Base-by-base conservation (phyloP, 441 rosid genomes). In the Syzygium syzygioides region DNA sequence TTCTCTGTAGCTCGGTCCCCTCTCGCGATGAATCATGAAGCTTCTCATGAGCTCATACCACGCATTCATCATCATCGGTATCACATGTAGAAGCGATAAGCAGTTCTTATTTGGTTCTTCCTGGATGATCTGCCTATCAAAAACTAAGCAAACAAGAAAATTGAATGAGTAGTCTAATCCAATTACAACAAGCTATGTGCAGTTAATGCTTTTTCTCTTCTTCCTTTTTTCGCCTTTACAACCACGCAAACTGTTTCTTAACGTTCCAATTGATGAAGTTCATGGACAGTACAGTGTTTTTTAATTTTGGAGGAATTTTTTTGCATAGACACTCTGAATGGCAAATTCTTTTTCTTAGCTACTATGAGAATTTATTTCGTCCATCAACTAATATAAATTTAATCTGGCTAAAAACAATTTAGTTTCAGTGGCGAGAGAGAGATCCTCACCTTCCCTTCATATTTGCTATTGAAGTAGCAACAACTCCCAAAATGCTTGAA, bases 401-500 rank as follows among this genome's bases (percentile, higher is more conserved):
- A 59, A 28, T 30, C 17, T 26, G 30, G 28, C 66, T 59, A 59
- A 59, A 59, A 59, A 59, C 28, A 59, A 59, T 59, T 59, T n/a
- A 59, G 66, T 30, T 30, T 59, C 15, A 28, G 34, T 52, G 10
- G 18, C 14, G 55, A 18, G 23, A 45, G 62, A 28, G 57, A 60
- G 87, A 80, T 23, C 93, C 93, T 85, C 89, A 93, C 98, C 96
- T 92, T 90, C 54, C 91, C 90, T 66, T 91, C 32, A 66, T 94
- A 95, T 79, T 87, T 76, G 34, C 93, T 91, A 85, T 95, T 87
- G 87, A 89, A 95, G 94, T 90, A 92, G 86, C 94, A 85, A 55
- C 98, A 95, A 1, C 86, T 89, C 55, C 98, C 98, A 62, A 94
- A 95, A 89, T 96, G 98, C 93, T 95, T 95, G 93, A 94, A 95